Conservation (phyloP, 805 yeast species). For the Hanseniaspora hatyaiensis region DNA sequence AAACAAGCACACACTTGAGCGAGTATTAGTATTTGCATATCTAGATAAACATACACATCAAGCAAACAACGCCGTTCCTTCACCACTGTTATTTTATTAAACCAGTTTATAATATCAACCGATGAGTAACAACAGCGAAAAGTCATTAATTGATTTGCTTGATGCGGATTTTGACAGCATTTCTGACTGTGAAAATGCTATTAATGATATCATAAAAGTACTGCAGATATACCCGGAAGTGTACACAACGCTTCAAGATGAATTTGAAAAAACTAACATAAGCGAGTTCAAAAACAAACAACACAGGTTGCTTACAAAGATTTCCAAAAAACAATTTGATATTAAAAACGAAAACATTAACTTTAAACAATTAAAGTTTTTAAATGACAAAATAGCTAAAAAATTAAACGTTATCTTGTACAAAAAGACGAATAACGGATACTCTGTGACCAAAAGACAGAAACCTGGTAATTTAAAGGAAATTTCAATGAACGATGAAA, state of each 20-base stretch:
- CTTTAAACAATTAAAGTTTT: slow-evolving; percentile 7
- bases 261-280: slow-evolving; percentile 15
- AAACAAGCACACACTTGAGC: too few relatives aligned
- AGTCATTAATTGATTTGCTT: slow-evolving; percentile 30
- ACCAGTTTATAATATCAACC: too few relatives aligned
- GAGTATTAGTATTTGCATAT: too few relatives aligned
- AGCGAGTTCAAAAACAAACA: slow-evolving; percentile 24
- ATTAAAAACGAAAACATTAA: slow-evolving; percentile 28
- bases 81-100: too few relatives aligned
- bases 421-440: slow-evolving; percentile 13
- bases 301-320: slow-evolving; percentile 38
- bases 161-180: slow-evolving; percentile 28
- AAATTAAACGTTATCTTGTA: slow-evolving; percentile 1
- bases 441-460: slow-evolving; percentile 1
- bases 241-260: slow-evolving; percentile 28
- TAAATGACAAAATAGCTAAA: slow-evolving; percentile 1
- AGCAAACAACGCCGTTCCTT: too few relatives aligned
- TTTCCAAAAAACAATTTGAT: slow-evolving; percentile 33
- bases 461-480: too few relatives aligned
- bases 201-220: slow-evolving; percentile 52
- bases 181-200: slow-evolving; percentile 65
- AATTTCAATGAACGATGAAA: slow-evolving; percentile 18
- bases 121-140: too few relatives aligned
- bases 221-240: slow-evolving; percentile 50
- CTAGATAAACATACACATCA: too few relatives aligned